These are phyloP conservation scores for Daldinia decipiens DNA, from an alignment of 495 filamentous ascomycete species.

Conservation along the genomic window DNA sequence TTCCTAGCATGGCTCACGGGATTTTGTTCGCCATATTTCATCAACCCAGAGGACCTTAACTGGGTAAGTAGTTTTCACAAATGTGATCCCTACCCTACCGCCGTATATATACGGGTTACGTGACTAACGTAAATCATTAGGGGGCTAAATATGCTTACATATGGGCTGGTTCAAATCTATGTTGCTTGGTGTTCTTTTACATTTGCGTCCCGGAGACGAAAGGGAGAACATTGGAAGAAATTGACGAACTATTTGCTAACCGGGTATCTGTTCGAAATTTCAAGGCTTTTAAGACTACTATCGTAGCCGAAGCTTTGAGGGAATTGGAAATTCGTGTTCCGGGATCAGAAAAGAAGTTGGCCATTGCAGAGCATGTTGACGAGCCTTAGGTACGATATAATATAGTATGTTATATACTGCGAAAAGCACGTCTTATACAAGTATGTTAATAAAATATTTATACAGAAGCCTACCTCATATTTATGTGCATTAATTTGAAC, in stretches of 20 bases:
- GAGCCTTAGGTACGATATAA: not conserved
- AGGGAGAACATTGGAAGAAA: conserved; percentile 67
- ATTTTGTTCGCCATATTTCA: conserved; percentile 62
- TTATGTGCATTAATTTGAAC: too few relatives aligned
- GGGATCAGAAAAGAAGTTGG: conserved; percentile 18
- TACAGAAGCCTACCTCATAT: too few relatives aligned
- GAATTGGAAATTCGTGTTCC: conserved; percentile 41
- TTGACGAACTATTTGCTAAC: conserved; percentile 61
- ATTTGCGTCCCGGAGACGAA: conserved; percentile 61
- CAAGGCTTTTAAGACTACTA: conserved; percentile 49
- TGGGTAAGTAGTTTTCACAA: conserved; percentile 48
- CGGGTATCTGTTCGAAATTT: conserved; percentile 54
- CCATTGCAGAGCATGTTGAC: conserved; percentile 23
- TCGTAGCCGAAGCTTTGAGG: conserved; percentile 49
- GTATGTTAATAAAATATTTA: too few relatives aligned
- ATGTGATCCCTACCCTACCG: not conserved
- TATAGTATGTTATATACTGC: too few relatives aligned
- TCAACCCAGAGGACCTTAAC: conserved; percentile 59
- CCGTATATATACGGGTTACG: not conserved
- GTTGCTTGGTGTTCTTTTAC: conserved; percentile 60
- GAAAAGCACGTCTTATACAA: too few relatives aligned
- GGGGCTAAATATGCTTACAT: conserved; percentile 63
- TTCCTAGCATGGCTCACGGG: conserved; percentile 56
- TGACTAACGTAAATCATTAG: conserved; percentile 26
- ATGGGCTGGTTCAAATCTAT: conserved; percentile 58